These are phyloP conservation scores for Fusarium veterinarium DNA, from an alignment of 2,329 filamentous ascomycete species.

Conservation along the genomic window DNA sequence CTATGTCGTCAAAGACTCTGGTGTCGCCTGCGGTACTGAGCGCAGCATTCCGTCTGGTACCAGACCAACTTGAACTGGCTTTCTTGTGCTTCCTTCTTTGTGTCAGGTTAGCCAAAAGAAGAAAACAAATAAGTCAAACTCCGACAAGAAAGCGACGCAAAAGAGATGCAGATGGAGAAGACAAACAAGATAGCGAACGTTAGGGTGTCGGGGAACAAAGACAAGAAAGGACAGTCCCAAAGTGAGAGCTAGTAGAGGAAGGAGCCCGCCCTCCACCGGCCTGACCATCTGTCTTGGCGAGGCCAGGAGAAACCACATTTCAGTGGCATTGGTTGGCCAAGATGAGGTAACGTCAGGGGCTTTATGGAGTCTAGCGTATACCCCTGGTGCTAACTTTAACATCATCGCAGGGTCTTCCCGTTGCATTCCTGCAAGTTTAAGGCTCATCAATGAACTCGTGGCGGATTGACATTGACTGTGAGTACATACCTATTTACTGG, in stretches of 20 bases:
- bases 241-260: conserved; percentile 5
- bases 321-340: conserved; percentile 29
- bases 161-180: background rate
- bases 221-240: conserved; percentile 16
- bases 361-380: conserved; percentile 11
- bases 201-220: background rate
- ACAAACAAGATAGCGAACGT: conserved; percentile 2
- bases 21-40: conserved; percentile 16
- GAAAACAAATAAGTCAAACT: background rate
- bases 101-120: background rate
- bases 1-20: conserved; percentile 11
- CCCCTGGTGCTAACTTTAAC: conserved; percentile 12
- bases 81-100: background rate
- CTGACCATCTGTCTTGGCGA: conserved; percentile 17
- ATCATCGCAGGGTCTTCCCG: conserved; percentile 8
- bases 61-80: conserved; percentile 1
- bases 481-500: background rate
- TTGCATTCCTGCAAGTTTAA: conserved; percentile 7
- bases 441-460: background rate
- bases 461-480: background rate
- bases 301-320: conserved; percentile 1
- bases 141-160: background rate
- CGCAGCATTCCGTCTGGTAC: conserved; percentile 28
- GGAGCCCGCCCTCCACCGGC: conserved; percentile 6
- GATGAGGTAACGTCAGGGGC: conserved; percentile 9